Percentiles rank a stretch among this genome's conserved stretches.
These are phyloP conservation scores for Tuber melanosporum DNA, from an alignment of 495 filamentous ascomycete genomes.

Conservation along the genomic window DNA sequence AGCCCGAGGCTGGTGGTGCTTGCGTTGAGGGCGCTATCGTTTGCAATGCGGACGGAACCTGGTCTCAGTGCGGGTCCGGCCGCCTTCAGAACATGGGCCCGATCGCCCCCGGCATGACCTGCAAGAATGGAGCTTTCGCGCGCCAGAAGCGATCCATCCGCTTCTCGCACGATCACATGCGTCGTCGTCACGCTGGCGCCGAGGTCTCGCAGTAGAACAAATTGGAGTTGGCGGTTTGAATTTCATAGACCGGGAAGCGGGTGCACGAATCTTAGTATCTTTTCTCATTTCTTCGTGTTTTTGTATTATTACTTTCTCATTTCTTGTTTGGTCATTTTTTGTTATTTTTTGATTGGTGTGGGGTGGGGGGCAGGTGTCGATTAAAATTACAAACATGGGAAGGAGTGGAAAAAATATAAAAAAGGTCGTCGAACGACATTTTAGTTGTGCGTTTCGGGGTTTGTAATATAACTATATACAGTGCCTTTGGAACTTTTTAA, in stretches of 20 bases:
- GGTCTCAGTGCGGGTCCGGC: constrained; percentile 23
- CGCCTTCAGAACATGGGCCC: constrained; percentile 6
- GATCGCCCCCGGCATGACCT: constrained; percentile 11
- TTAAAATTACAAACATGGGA: not conserved
- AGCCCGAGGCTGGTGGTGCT: not conserved
- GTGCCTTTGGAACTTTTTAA: not conserved
- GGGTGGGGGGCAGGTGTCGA: not conserved
- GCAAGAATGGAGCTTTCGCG: constrained; percentile 10
- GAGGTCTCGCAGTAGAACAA: not conserved
- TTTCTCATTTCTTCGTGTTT: not conserved
- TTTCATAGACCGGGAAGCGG: not conserved
- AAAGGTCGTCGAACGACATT: not conserved
- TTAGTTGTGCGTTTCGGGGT: not conserved
- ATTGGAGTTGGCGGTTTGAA: not conserved
- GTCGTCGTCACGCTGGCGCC: constrained; percentile 17
- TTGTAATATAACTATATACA: not conserved
- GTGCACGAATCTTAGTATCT: not conserved
- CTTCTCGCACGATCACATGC: constrained; percentile 35
- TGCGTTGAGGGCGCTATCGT: constrained; percentile 14
- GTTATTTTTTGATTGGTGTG: not conserved
- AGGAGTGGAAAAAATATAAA: not conserved
- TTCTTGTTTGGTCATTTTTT: not conserved
- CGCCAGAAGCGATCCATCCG: constrained; percentile 20
- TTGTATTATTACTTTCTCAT: not conserved
- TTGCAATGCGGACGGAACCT: constrained; percentile 19